A percentile compares a stretch with the other conserved stretches of the same genome.
Conservation (phyloP, 2,329 filamentous ascomycete genomes). For the Aspergillus floridensis region DNA sequence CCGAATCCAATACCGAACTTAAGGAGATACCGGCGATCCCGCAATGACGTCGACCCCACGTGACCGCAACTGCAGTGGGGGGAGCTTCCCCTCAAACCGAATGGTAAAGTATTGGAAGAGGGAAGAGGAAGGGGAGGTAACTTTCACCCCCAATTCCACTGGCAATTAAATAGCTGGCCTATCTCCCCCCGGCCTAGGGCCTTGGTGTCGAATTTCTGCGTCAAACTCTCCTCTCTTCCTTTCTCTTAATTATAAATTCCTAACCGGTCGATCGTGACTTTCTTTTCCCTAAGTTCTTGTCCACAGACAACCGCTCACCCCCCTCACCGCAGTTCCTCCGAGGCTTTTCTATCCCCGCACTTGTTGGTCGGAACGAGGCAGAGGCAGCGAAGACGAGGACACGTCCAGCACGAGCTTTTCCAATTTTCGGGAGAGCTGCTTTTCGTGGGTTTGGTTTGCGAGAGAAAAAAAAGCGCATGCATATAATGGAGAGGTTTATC, state of each 20-base stretch:
- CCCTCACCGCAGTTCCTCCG: neutral
- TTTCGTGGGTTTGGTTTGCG: too few species aligned
- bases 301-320: neutral
- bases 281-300: neutral
- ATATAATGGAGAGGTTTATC: conserved; percentile 34
- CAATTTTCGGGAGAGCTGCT: too few species aligned
- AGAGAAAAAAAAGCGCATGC: neutral
- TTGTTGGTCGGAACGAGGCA: neutral
- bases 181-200: neutral
- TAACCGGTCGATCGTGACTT: neutral
- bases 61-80: neutral
- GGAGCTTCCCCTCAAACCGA: neutral
- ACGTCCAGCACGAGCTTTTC: too few species aligned
- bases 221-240: neutral
- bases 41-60: neutral
- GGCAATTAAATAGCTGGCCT: neutral
- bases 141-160: neutral
- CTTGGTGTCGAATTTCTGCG: neutral
- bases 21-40: too few species aligned
- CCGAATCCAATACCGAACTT: too few species aligned
- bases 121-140: neutral
- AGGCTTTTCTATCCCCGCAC: neutral
- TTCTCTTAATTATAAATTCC: too few species aligned
- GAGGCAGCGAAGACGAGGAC: neutral
- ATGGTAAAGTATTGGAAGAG: neutral